Conservation (phyloP, 2,329 filamentous ascomycete species). For the Hymenoscyphus fraxineus region DNA sequence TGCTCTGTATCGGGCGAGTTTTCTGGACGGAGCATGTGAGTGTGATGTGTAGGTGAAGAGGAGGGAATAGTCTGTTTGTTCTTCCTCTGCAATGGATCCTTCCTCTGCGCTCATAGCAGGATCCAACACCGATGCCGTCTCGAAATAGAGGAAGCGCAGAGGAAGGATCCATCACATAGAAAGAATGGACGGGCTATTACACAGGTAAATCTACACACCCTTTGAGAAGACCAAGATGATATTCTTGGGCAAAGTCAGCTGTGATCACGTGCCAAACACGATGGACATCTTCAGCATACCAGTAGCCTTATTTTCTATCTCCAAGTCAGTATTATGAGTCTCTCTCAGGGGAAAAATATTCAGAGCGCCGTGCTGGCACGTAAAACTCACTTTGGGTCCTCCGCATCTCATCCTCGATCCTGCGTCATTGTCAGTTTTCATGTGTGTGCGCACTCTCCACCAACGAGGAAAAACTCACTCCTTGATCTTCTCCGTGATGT, state of each 20-base stretch:
- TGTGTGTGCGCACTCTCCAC: conserved; percentile 15
- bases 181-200: too few species aligned
- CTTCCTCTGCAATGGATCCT: too few species aligned
- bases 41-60: not conserved
- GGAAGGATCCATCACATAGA: too few species aligned
- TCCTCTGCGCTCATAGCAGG: too few species aligned
- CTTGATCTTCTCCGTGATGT: conserved; percentile 99
- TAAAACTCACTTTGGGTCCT: conserved; percentile 84
- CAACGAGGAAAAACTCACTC: conserved; percentile 58
- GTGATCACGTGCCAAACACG: conserved; percentile 27
- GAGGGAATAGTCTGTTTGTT: too few species aligned
- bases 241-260: conserved; percentile 59
- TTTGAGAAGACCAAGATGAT: conserved; percentile 96
- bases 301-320: conserved; percentile 93
- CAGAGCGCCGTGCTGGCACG: not conserved
- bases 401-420: conserved; percentile 99
- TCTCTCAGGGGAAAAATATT: not conserved
- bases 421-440: conserved; percentile 37
- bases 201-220: conserved; percentile 64
- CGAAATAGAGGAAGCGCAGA: too few species aligned
- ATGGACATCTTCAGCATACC: conserved; percentile 54
- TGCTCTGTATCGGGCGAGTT: conserved; percentile 89
- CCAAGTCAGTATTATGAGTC: conserved; percentile 10
- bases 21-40: conserved; percentile 51
- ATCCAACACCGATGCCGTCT: too few species aligned